Percentiles rank a stretch among this genome's conserved stretches.
These are phyloP conservation scores for Clonostachys chloroleuca DNA, from an alignment of 2,329 filamentous ascomycete species.

Conservation along the genomic window DNA sequence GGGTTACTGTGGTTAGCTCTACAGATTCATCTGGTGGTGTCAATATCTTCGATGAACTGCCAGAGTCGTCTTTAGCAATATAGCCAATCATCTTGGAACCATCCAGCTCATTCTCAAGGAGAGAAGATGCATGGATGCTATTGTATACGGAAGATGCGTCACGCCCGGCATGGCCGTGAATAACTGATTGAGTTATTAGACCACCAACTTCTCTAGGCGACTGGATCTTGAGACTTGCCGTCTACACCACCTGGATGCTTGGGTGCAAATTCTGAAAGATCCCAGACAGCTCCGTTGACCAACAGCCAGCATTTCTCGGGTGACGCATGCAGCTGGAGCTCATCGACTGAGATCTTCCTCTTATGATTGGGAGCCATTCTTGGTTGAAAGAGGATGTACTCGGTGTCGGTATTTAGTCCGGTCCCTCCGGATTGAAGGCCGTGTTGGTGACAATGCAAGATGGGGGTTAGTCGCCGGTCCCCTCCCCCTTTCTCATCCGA, in stretches of 20 bases:
- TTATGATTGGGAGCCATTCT: not conserved
- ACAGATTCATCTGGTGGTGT: no score
- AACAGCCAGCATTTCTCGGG: slow-evolving; percentile 59
- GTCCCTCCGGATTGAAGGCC: no score
- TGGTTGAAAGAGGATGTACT: not conserved
- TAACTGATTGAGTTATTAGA: not conserved
- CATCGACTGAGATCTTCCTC: slow-evolving; percentile 26
- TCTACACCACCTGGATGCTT: slow-evolving; percentile 25
- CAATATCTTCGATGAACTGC: not conserved
- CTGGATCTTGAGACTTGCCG: not conserved
- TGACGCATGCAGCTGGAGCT: slow-evolving; percentile 40
- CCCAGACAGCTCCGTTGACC: slow-evolving; percentile 60
- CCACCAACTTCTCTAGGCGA: no score
- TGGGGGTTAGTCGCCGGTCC: no score
- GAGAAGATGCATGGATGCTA: not conserved
- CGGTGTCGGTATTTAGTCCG: no score
- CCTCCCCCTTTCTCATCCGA: no score
- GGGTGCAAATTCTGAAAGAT: slow-evolving; percentile 58
- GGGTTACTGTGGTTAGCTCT: no score
- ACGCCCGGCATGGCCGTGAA: not conserved
- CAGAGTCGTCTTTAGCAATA: not conserved
- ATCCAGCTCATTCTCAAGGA: not conserved
- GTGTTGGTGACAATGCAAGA: no score
- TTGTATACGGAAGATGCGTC: not conserved
- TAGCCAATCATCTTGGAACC: not conserved